phyloP scores from a whole-genome alignment of 345 rosid genomes.

The Citrus maxima region DNA sequence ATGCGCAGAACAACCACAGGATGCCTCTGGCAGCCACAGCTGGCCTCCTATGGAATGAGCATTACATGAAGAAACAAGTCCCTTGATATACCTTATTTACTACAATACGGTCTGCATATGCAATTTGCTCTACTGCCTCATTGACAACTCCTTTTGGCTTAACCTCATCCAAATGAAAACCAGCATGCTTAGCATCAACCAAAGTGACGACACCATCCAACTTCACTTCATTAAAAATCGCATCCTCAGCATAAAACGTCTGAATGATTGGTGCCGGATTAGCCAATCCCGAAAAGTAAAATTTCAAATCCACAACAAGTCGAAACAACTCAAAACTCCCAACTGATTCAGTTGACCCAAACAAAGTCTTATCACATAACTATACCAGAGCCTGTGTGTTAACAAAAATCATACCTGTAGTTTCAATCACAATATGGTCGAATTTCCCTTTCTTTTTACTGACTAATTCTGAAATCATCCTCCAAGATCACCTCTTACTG shows the following conservation, averaged over 20 bases:
- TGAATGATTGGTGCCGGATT: constrained; percentile 98
- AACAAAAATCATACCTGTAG: constrained; percentile 53
- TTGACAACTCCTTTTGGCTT: constrained; percentile 90
- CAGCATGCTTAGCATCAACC: constrained; percentile 94
- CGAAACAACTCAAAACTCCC: not conserved
- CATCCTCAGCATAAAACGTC: constrained; percentile 91
- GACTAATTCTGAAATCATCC: constrained; percentile 67
- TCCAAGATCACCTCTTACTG: no score
- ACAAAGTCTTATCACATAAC: not conserved
- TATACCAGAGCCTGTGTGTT: not conserved
- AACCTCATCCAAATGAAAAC: constrained; percentile 76
- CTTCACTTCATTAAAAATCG: constrained; percentile 78
- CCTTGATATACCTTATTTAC: constrained; percentile 62
- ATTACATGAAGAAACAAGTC: not conserved
- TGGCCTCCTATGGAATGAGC: not conserved
- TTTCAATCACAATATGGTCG: constrained; percentile 91
- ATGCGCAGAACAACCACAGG: not conserved
- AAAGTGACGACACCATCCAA: constrained; percentile 92
- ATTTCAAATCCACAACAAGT: not conserved
- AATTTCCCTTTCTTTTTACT: constrained; percentile 76
- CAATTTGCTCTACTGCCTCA: constrained; percentile 97
- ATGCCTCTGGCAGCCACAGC: not conserved
- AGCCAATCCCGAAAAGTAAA: constrained; percentile 64
- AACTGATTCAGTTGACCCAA: not conserved
- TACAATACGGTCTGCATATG: constrained; percentile 87